A percentile compares a stretch with the other conserved stretches of the same genome.
These are phyloP conservation scores for Trichoderma reesei DNA, from an alignment of 495 filamentous ascomycete species.

Conservation along the genomic window DNA sequence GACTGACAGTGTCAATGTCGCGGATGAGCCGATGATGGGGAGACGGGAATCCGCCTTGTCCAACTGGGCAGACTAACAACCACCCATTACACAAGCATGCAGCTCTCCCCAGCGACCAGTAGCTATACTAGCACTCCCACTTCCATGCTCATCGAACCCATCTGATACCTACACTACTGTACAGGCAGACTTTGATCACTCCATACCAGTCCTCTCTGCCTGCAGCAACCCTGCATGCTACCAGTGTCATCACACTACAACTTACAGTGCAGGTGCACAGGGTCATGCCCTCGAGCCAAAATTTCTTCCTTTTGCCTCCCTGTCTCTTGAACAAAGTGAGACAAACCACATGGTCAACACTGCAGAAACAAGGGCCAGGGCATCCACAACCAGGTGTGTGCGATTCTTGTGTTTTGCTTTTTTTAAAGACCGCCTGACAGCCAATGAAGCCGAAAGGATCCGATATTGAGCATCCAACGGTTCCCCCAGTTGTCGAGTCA, in stretches of 20 bases:
- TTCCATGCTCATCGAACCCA: neutral
- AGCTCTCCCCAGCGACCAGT: neutral
- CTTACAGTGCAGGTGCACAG: neutral
- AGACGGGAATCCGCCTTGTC: neutral
- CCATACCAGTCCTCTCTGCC: neutral
- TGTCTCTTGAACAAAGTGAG: neutral
- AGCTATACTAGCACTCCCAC: neutral
- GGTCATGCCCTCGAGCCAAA: neutral
- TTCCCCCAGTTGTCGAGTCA: neutral
- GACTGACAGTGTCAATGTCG: neutral
- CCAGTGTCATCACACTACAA: neutral
- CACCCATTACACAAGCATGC: neutral
- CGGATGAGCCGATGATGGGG: neutral
- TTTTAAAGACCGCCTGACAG: neutral
- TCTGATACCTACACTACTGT: neutral
- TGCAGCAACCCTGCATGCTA: constrained; percentile 7
- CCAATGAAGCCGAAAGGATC: neutral
- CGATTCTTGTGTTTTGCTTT: neutral
- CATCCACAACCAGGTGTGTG: neutral
- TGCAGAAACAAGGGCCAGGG: neutral
- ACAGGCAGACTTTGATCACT: neutral
- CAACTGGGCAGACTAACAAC: neutral
- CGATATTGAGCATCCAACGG: neutral
- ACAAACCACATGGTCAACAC: neutral
- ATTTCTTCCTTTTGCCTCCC: neutral